Percentiles rank a stretch among this genome's conserved stretches.
phyloP scores from a whole-genome alignment of 139 green algal species.

The Helicosporidium sp. region DNA sequence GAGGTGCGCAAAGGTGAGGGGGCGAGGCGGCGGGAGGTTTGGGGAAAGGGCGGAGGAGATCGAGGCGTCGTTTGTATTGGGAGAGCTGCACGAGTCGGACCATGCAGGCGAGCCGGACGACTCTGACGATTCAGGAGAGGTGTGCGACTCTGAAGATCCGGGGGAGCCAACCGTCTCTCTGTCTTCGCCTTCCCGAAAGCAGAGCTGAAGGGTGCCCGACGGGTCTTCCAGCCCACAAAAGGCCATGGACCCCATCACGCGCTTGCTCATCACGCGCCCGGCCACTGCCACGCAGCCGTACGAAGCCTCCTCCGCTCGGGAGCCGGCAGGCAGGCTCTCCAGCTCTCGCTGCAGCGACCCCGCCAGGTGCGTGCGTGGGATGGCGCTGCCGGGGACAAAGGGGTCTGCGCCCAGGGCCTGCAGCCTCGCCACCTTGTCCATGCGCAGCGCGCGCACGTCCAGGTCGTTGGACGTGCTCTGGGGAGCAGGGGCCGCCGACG shows the following conservation, averaged over 20 bases:
- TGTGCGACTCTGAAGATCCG: slow-evolving; percentile 28
- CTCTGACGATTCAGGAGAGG: background rate
- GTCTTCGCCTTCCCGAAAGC: too few relatives aligned
- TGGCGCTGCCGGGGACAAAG: slow-evolving; percentile 73
- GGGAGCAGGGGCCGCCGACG: background rate
- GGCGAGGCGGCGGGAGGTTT: background rate
- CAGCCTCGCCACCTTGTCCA: slow-evolving; percentile 54
- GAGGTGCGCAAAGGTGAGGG: too few relatives aligned
- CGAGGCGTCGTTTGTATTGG: too few relatives aligned
- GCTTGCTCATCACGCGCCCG: slow-evolving; percentile 65
- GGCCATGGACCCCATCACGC: slow-evolving; percentile 92
- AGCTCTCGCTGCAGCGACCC: slow-evolving; percentile 54
- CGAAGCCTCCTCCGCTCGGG: slow-evolving; percentile 26
- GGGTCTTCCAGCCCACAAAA: slow-evolving; percentile 79
- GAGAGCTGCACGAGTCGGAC: too few relatives aligned
- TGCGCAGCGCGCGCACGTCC: slow-evolving; percentile 43
- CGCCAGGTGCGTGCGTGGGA: too few relatives aligned
- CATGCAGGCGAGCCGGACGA: too few relatives aligned
- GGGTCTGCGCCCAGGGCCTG: slow-evolving; percentile 46
- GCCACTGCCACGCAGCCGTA: slow-evolving; percentile 45
- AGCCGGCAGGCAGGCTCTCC: slow-evolving; percentile 33
- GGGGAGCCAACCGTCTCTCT: slow-evolving; percentile 19
- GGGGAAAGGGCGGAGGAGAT: too few relatives aligned
- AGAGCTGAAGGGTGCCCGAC: slow-evolving; percentile 70
- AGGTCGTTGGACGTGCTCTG: slow-evolving; percentile 28